A percentile compares a stretch with the other conserved stretches of the same genome.
Evolutionary conservation across 176 grass and related monocot species (phyloP).

Genomic region (Oryza australiensis): DNA sequence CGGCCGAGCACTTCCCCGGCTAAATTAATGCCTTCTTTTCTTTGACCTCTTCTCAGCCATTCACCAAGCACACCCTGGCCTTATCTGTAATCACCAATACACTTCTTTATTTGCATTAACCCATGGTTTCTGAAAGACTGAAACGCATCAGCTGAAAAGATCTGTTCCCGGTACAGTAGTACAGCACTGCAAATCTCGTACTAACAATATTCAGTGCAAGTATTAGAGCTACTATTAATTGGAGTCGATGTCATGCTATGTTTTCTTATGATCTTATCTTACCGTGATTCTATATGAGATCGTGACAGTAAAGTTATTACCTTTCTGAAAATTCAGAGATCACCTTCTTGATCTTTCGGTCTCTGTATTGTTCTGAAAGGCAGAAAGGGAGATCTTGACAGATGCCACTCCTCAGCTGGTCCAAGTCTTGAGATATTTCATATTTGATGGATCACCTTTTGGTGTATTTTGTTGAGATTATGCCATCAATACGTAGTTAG

Average conservation of each 20-base stretch:
- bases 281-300: neutral
- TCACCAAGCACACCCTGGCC: neutral
- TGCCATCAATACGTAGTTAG: neutral
- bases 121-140: neutral
- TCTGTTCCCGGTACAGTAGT: conserved; percentile 35
- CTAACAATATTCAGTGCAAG: neutral
- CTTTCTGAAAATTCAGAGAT: neutral
- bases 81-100: conserved; percentile 13
- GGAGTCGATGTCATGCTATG: neutral
- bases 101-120: neutral
- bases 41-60: conserved; percentile 4
- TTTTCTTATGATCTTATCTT: neutral
- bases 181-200: neutral
- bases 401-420: neutral
- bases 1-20: neutral
- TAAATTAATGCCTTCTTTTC: conserved; percentile 13
- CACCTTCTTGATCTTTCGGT: neutral
- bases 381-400: neutral
- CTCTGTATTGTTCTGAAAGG: neutral
- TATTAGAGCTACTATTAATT: neutral
- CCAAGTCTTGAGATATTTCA: neutral
- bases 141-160: conserved; percentile 30
- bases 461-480: neutral
- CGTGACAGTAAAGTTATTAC: neutral
- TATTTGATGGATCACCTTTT: neutral